Base-by-base conservation (phyloP, 352 stramenopile species). In the Globisporangium nunn region DNA sequence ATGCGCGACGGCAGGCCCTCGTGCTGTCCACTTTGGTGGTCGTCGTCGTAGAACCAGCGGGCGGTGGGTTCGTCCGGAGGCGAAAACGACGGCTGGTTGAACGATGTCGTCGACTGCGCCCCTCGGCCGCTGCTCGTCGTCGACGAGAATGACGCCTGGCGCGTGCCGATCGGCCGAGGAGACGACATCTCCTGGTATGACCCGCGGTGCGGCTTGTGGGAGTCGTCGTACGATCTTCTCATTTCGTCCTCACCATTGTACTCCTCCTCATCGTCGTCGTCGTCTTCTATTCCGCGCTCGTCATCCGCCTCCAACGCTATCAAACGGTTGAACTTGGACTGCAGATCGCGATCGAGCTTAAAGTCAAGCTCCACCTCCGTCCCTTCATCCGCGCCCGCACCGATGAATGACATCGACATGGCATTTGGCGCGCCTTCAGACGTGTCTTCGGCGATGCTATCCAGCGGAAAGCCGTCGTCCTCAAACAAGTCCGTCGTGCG, bases 291-390 rank as follows among this genome's bases (percentile, higher is more conserved):
- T 4, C 78, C 67, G 8, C 66, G 59, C n/a, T 55, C 72, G 37
- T 70, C 73, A 41, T 54, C 83, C 6, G 74, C 78, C 35, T 85
- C 71, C 31, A 86, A 62, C 23, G 91, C 75, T 53, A 95, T 68
- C n/a, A 95, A 48, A 2, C 57, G 74, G 31, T 92, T 75, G 49
- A 95, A 87, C 40, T 74, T 73, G 0, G 70, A 78, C 64, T 91
- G 84, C 49, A 95, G 72, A 37, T 93, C 82, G 3, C 61, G 59
- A 51, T 93, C 82, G 17, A 93, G 64, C 11, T 64, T 56, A 58
- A 95, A 92, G n/a, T 93, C 85, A 3, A 95, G 64, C 58, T 93
- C 79, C 23, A 95, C 70, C 57, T 95, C 85, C 15, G 81, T 88
- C 14, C 72, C 78, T 62, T 88, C 64, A 30, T 88, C 78, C 30